Percentiles rank a stretch among this genome's conserved stretches.
Conservation (phyloP, 2,329 filamentous ascomycete genomes). For the Orbilia quercus region DNA sequence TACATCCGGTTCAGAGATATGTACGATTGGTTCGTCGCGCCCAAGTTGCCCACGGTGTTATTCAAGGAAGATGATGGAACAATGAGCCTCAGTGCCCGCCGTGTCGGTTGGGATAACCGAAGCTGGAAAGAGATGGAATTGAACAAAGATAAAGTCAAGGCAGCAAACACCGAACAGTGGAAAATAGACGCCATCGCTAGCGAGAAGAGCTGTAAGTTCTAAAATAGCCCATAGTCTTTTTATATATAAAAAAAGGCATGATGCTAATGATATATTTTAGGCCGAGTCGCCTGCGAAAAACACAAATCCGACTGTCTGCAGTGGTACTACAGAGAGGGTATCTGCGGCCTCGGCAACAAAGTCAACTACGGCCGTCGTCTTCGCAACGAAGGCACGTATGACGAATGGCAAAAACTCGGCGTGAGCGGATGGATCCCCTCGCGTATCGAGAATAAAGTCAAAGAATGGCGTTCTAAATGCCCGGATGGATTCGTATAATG, state of each 20-base stretch:
- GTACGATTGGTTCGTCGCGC: conserved; percentile 48
- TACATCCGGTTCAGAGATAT: conserved; percentile 50
- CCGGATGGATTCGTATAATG: conserved; percentile 21
- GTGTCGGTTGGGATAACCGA: conserved; percentile 51
- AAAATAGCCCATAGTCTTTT: neutral
- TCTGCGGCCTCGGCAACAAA: conserved; percentile 47
- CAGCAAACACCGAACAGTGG: conserved; percentile 28
- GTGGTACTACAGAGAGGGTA: conserved; percentile 49
- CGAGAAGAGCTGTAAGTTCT: conserved; percentile 47
- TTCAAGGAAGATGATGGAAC: conserved; percentile 25
- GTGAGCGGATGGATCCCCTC: conserved; percentile 49
- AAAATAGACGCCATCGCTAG: conserved; percentile 46
- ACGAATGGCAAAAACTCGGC: conserved; percentile 49
- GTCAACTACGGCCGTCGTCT: conserved; percentile 53
- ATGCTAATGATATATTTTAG: conserved; percentile 27
- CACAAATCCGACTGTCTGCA: conserved; percentile 37
- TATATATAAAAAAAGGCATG: neutral
- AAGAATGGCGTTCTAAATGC: conserved; percentile 43
- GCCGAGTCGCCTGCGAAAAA: conserved; percentile 50
- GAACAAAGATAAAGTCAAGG: conserved; percentile 47
- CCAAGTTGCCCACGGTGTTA: conserved; percentile 22
- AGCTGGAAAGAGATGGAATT: conserved; percentile 49
- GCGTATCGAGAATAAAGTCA: conserved; percentile 34
- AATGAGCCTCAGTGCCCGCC: conserved; percentile 12
- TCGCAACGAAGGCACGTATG: conserved; percentile 46